Evolutionary conservation across 345 rosid genomes (phyloP), one percentile per base, ranked within the genome.

Genomic region (Populus alba): DNA sequence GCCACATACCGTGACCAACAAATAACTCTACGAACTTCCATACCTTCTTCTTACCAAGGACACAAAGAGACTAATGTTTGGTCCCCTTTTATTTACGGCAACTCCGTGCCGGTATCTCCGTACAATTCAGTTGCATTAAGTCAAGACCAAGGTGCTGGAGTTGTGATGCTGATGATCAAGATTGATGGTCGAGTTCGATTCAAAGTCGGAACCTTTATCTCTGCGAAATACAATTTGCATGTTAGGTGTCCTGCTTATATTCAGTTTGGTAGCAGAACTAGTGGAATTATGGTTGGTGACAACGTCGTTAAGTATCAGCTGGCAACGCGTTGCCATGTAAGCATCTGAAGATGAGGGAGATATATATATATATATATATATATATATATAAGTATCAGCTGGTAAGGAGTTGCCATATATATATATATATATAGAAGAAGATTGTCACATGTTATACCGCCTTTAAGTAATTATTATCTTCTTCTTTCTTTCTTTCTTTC

Each of bases 181-280:
- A 82, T 92, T 8, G 97, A 94, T 69, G 99, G 99, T 11, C 92
- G 92, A 69, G 94, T 97, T 51, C 83, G 96, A 73, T 97, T 92
- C 89, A 97, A 94, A 82, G 90, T 92, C 22, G 92, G 98, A 13
- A 73, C 91, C 23, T 84, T 88, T 75, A 80, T 82, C 31, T 81
- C 97, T 17, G 94, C 94, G 0, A 78, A 43, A 61, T 97, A 94
- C 71, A 94, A 89, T 84, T 65, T 97, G 39, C 78, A 90, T 76
- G 97, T 86, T 53, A 73, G 74, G 51, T 97, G 99, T 70, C 85
- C 77, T 0, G 97, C 99, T 15, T 62, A 8, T 63, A 87, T 94
- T 31, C 82, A 88, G 76, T 88, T 86, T 33, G 98, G 97, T 3
- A 76, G 82, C 75, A 76, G 67, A 66, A 83, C 78, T 13, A 70